Base-by-base conservation (phyloP, 2,329 filamentous ascomycete species). In the Fusarium sp. region DNA sequence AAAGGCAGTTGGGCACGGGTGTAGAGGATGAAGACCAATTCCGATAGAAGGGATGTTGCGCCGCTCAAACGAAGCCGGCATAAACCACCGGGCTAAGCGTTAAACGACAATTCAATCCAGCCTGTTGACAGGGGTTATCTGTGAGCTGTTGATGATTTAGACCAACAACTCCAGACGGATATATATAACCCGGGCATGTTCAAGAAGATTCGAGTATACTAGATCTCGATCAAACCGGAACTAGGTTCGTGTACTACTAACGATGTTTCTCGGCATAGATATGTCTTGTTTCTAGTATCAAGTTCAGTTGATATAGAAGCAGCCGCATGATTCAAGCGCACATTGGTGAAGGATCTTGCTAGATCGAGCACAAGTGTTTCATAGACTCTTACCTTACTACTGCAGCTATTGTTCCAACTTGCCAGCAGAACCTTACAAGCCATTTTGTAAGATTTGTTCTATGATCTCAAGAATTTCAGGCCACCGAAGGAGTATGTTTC, bases 1-100 rank as follows among this genome's bases (percentile, higher is more conserved):
- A 15, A 54, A 46, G 37, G 60, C 53, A 56, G 37, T n/a, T 22
- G 51, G 27, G 27, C 23, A 25, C 39, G 39, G 30, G 43, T 68
- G 65, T 70, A 68, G 48, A 56, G 52, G 56, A 30, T 57, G 62
- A 40, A 47, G 49, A 67, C 13, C 44, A 67, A 44, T 15, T 19
- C 32, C 23, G n/a, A 45, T 17, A 23, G 30, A 20, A n/a, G 22
- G 40, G 19, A 33, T 30, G 9, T n/a, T 33, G 41, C 19, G n/a
- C 14, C 20, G 27, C 11, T n/a, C 19, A n/a, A 20, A 39, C 30
- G n/a, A 17, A 25, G 8, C 25, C 22, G 17, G 15, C n/a, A 20
- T 43, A 20, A 6, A 33, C 11, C 27, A 11, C 25, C 19, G 19
- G 27, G 30, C 9, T 11, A 22, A n/a, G 35, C 19, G 20, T 30